Percentiles rank a stretch among this genome's conserved stretches.
These are phyloP conservation scores for Chrysanthemum seticuspe DNA, from an alignment of 129 eudicot genomes.

Conservation along the genomic window DNA sequence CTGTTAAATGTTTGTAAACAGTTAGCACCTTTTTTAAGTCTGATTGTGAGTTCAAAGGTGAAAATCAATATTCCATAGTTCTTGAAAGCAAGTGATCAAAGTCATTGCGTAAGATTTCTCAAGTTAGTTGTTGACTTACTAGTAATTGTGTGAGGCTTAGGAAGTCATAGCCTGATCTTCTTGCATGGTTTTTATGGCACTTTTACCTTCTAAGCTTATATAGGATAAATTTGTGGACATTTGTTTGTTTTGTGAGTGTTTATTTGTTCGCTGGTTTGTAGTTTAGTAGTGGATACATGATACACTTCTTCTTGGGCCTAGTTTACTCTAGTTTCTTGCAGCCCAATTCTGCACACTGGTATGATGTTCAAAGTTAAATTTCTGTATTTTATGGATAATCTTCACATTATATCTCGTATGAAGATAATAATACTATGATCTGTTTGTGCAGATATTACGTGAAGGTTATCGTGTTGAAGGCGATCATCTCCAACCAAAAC, in stretches of 20 bases:
- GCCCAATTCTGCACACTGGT: no score
- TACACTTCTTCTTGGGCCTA: constrained; percentile 18
- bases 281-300: constrained; percentile 17
- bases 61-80: background rate
- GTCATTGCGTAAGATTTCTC: background rate
- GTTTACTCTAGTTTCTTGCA: background rate
- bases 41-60: constrained; percentile 9
- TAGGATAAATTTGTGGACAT: constrained; percentile 10
- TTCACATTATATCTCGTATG: no score
- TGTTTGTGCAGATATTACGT: constrained; percentile 49
- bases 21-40: background rate
- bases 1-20: constrained; percentile 17
- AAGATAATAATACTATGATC: no score
- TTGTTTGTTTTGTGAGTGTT: constrained; percentile 13
- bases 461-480: constrained; percentile 79
- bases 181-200: constrained; percentile 11
- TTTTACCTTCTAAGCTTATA: constrained; percentile 14
- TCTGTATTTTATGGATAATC: no score
- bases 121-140: constrained; percentile 8
- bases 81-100: background rate
- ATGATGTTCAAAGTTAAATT: no score
- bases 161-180: constrained; percentile 12
- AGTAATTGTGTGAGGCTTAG: background rate
- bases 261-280: constrained; percentile 26
- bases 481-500: constrained; percentile 69